Evolutionary conservation across 1,139 yeast genomes (phyloP).

Genomic region (Ogataea hybrid): DNA sequence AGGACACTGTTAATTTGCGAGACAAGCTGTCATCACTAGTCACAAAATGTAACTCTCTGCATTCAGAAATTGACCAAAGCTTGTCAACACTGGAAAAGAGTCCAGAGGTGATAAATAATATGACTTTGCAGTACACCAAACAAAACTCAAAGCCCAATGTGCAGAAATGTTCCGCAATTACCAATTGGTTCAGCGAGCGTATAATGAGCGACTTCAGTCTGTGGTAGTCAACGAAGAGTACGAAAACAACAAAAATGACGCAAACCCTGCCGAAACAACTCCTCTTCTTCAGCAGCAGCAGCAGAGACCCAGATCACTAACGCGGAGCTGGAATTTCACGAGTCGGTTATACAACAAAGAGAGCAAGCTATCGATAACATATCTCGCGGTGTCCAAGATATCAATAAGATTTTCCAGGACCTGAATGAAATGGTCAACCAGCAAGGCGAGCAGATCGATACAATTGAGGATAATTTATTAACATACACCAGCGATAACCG

Average conservation of each 20-base stretch:
- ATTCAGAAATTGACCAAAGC: constrained; percentile 15
- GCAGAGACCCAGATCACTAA: constrained; percentile 42
- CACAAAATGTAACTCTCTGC: constrained; percentile 13
- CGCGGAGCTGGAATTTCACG: constrained; percentile 74
- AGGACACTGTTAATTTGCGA: constrained; percentile 48
- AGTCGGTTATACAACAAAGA: constrained; percentile 66
- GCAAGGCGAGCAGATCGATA: constrained; percentile 82
- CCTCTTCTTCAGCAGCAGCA: constrained; percentile 31
- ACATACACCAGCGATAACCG: constrained; percentile 66
- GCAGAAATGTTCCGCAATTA: constrained; percentile 39
- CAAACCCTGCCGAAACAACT: constrained; percentile 21
- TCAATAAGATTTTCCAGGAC: constrained; percentile 81
- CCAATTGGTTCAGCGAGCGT: constrained; percentile 37
- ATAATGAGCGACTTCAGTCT: constrained; percentile 36
- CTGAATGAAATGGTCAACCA: constrained; percentile 73
- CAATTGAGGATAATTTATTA: constrained; percentile 75
- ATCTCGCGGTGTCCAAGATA: constrained; percentile 76
- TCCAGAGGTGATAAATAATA: constrained; percentile 5
- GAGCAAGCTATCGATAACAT: constrained; percentile 71
- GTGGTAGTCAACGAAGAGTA: constrained; percentile 33
- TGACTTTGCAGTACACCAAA: constrained; percentile 34
- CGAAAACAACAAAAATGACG: constrained; percentile 21
- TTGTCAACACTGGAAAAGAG: constrained; percentile 14
- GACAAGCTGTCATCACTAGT: constrained; percentile 37
- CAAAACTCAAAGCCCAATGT: constrained; percentile 43